Percentiles rank a stretch among this genome's conserved stretches.
phyloP scores from a whole-genome alignment of 805 yeast genomes.

The Schwanniomyces occidentalis region DNA sequence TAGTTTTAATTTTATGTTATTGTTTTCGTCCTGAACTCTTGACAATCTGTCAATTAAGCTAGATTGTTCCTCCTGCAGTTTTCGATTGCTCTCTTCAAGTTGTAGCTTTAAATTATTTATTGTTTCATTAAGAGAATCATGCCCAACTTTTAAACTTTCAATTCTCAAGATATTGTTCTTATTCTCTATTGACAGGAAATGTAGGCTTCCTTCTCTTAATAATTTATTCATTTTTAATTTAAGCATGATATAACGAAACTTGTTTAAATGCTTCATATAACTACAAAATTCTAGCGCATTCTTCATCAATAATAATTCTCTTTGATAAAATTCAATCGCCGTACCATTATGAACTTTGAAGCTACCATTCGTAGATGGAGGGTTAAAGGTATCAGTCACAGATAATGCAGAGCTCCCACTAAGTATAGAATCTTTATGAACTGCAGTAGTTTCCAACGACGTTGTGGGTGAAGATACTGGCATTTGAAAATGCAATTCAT shows the following conservation, averaged over 20 bases:
- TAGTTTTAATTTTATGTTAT: slow-evolving; percentile 5
- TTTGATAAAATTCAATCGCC: slow-evolving; percentile 48
- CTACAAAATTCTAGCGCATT: slow-evolving; percentile 64
- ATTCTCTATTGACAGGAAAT: slow-evolving; percentile 3
- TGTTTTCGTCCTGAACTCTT: slow-evolving; percentile 10
- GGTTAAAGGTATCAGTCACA: background rate
- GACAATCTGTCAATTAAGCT: slow-evolving; percentile 11
- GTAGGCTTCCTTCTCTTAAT: slow-evolving; percentile 6
- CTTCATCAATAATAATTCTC: slow-evolving; percentile 55
- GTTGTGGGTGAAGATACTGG: slow-evolving; percentile 22
- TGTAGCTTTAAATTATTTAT: slow-evolving; percentile 12
- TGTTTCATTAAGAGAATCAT: slow-evolving; percentile 5
- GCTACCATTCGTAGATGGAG: background rate
- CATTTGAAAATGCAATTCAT: slow-evolving; percentile 12
- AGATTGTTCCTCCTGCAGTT: slow-evolving; percentile 10
- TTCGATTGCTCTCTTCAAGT: slow-evolving; percentile 7
- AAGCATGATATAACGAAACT: slow-evolving; percentile 23
- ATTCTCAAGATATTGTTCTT: slow-evolving; percentile 9
- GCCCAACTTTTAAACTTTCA: slow-evolving; percentile 8
- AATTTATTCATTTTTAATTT: slow-evolving; percentile 14
- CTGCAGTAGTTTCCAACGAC: slow-evolving; percentile 21
- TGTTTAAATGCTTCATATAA: slow-evolving; percentile 50
- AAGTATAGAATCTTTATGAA: slow-evolving; percentile 13
- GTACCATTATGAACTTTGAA: slow-evolving; percentile 13
- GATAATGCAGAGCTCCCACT: background rate